Percentiles rank a stretch among this genome's conserved stretches.
Conservation (phyloP, 1,284 basidiomycete genomes). For the Malassezia pachydermatis region DNA sequence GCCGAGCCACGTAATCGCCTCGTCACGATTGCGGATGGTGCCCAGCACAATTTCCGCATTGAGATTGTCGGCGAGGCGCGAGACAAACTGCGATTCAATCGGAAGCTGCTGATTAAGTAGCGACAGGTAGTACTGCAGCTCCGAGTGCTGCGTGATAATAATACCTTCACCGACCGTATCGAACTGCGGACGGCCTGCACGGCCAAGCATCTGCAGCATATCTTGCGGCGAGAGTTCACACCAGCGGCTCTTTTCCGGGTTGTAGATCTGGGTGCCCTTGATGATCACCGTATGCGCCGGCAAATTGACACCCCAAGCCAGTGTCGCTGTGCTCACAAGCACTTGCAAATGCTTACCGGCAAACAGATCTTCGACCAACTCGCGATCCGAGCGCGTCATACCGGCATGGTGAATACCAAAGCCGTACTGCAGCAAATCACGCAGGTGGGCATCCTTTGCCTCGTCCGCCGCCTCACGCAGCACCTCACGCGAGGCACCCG, state of each 20-base stretch:
- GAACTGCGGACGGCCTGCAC: constrained; percentile 93
- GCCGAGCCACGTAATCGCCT: constrained; percentile 80
- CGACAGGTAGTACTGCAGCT: constrained; percentile 77
- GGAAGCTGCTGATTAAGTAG: constrained; percentile 53
- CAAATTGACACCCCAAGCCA: constrained; percentile 98
- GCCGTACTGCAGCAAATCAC: constrained; percentile 86
- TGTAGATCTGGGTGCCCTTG: constrained; percentile 98
- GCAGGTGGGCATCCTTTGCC: constrained; percentile 71
- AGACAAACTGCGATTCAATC: constrained; percentile 90
- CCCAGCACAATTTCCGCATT: constrained; percentile 97
- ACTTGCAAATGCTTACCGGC: constrained; percentile 86
- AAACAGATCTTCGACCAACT: constrained; percentile 88
- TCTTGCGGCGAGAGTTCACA: constrained; percentile 91
- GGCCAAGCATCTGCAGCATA: constrained; percentile 95
- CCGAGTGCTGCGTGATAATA: constrained; percentile 94
- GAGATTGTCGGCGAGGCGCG: constrained; percentile 84
- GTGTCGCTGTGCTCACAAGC: constrained; percentile 88
- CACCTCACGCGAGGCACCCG: constrained; percentile 33
- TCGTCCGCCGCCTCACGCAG: constrained; percentile 60
- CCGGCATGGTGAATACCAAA: constrained; percentile 99
- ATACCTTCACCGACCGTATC: constrained; percentile 96
- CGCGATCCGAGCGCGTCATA: constrained; percentile 87
- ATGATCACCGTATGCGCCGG: constrained; percentile 98
- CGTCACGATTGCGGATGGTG: constrained; percentile 79
- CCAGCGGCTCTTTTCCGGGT: constrained; percentile 97